A percentile compares a stretch with the other conserved stretches of the same genome.
These are phyloP conservation scores for Medicago lupulina DNA, from an alignment of 306 rosid genomes.

Conservation along the genomic window DNA sequence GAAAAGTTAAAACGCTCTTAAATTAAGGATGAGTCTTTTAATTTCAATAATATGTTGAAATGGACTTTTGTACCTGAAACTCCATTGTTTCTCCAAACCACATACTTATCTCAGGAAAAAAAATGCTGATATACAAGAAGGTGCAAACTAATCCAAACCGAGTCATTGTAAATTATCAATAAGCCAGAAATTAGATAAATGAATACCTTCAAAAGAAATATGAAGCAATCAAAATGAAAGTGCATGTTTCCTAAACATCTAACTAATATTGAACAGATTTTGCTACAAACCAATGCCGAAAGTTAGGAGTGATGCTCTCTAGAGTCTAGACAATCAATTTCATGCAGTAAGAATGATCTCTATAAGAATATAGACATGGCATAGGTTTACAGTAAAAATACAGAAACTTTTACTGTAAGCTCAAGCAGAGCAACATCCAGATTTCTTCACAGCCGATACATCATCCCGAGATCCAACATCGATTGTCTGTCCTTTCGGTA, in stretches of 20 bases:
- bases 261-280: conserved; percentile 44
- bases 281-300: conserved; percentile 40
- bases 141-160: not conserved
- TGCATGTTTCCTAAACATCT: conserved; percentile 41
- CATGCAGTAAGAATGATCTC: conserved; percentile 39
- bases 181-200: conserved; percentile 17
- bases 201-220: conserved; percentile 33
- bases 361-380: conserved; percentile 49
- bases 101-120: conserved; percentile 7
- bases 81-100: not conserved
- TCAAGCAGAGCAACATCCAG: conserved; percentile 72
- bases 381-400: conserved; percentile 25
- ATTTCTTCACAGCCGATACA: conserved; percentile 75
- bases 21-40: not conserved
- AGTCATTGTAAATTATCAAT: not conserved
- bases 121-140: not conserved
- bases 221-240: conserved; percentile 18
- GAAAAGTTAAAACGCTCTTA: not conserved
- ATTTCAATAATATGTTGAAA: not conserved
- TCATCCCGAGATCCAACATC: conserved; percentile 71
- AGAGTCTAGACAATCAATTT: conserved; percentile 47
- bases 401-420: conserved; percentile 16
- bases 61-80: not conserved
- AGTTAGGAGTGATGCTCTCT: conserved; percentile 39
- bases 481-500: conserved; percentile 76